Conservation (phyloP, 805 yeast genomes). For the Starmera dryadoides region DNA sequence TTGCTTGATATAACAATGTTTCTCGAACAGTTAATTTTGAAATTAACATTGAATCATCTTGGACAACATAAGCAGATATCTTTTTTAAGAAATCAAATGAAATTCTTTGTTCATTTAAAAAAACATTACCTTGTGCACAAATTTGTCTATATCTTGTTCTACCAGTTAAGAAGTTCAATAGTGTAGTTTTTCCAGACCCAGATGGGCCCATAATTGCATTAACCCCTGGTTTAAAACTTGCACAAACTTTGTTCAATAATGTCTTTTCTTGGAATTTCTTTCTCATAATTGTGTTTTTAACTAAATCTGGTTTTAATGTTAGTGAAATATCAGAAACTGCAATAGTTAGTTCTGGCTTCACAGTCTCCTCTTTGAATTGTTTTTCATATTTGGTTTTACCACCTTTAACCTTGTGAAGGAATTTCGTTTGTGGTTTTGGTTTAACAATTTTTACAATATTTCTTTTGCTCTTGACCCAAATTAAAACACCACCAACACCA, state of each 20-base stretch:
- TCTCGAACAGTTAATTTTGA: constrained; percentile 73
- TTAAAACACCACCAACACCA: constrained; percentile 39
- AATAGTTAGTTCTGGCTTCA: not conserved
- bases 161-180: constrained; percentile 56
- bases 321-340: not conserved
- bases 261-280: constrained; percentile 6
- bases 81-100: constrained; percentile 28
- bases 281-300: not conserved
- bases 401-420: too few relatives aligned
- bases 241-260: constrained; percentile 41
- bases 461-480: constrained; percentile 31
- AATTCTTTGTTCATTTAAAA: constrained; percentile 34
- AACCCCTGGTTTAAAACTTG: constrained; percentile 67
- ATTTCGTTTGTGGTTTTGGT: not conserved
- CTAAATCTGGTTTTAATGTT: not conserved
- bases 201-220: constrained; percentile 80
- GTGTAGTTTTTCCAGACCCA: constrained; percentile 71
- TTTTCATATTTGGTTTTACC: not conserved
- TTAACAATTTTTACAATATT: not conserved
- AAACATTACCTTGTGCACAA: constrained; percentile 33
- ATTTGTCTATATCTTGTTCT: constrained; percentile 32
- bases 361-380: not conserved
- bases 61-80: constrained; percentile 70
- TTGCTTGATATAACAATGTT: constrained; percentile 67
- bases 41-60: constrained; percentile 68